A percentile compares a stretch with the other conserved stretches of the same genome.
Evolutionary conservation across 345 rosid genomes (phyloP).

Genomic region (Capsella bursapastoris): DNA sequence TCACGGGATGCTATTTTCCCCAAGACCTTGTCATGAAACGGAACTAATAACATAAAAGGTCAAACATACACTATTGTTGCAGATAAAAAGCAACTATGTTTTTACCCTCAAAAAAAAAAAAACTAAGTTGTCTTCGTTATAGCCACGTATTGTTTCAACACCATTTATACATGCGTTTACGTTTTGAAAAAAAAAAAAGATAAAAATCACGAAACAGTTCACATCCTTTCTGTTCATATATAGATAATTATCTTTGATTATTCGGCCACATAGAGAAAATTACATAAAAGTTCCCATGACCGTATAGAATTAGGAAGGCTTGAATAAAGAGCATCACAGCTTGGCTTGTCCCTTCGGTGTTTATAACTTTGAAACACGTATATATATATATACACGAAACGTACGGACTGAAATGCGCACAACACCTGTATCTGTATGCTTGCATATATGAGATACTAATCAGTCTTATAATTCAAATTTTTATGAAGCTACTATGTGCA

Average conservation of each 20-base stretch:
- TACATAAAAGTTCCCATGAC: background rate
- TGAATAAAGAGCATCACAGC: slow-evolving; percentile 34
- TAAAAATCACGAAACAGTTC: background rate
- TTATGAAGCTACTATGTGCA: background rate
- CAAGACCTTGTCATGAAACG: slow-evolving; percentile 7
- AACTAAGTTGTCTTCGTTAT: slow-evolving; percentile 1
- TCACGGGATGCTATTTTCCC: slow-evolving; percentile 31
- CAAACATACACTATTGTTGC: slow-evolving; percentile 39
- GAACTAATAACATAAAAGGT: slow-evolving; percentile 33
- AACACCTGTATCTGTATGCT: slow-evolving; percentile 9
- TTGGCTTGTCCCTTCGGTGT: slow-evolving; percentile 38
- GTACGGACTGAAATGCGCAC: slow-evolving; percentile 19
- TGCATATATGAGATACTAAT: slow-evolving; percentile 13
- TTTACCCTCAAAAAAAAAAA: no score
- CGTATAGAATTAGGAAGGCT: slow-evolving; percentile 24
- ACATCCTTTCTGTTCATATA: background rate
- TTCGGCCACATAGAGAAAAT: slow-evolving; percentile 6
- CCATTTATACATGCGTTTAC: background rate
- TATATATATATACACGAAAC: slow-evolving; percentile 16
- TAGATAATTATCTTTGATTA: background rate
- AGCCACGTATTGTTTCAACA: background rate
- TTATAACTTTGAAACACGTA: background rate
- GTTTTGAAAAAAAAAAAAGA: background rate
- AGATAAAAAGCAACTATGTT: slow-evolving; percentile 24
- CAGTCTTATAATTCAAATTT: background rate